phyloP scores from a whole-genome alignment of 1,139 yeast species.

The Hyphopichia pseudoburtonii region DNA sequence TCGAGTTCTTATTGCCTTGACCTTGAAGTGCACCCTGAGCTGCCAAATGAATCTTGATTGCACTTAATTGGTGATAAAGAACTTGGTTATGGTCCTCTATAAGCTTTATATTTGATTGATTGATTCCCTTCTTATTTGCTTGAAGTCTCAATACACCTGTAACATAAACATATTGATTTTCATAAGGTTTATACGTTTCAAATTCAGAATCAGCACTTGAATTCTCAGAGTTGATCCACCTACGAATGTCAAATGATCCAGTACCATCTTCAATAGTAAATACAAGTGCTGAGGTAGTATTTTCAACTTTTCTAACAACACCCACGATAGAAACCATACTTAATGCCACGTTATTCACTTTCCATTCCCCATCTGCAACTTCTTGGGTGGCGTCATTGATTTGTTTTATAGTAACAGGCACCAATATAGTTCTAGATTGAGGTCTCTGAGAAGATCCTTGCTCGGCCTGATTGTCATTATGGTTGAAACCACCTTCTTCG shows the following conservation, averaged over 20 bases:
- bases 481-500: conserved; percentile 31
- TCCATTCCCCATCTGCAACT: conserved; percentile 75
- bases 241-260: conserved; percentile 67
- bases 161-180: conserved; percentile 60
- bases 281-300: conserved; percentile 52
- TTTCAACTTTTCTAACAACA: conserved; percentile 58
- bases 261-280: conserved; percentile 83
- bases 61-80: conserved; percentile 72
- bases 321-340: conserved; percentile 67
- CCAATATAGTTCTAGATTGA: conserved; percentile 48
- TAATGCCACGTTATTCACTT: conserved; percentile 60
- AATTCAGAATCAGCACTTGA: conserved; percentile 32
- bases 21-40: conserved; percentile 40
- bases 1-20: neutral
- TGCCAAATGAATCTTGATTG: conserved; percentile 60
- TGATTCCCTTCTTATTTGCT: conserved; percentile 64
- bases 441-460: conserved; percentile 31
- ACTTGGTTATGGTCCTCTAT: conserved; percentile 74
- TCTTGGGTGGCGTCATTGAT: conserved; percentile 64
- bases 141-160: conserved; percentile 74
- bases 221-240: conserved; percentile 62
- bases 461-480: conserved; percentile 23
- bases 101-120: conserved; percentile 59
- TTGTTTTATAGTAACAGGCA: conserved; percentile 86
- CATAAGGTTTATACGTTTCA: conserved; percentile 31